Base-by-base conservation (phyloP, 2,329 filamentous ascomycete genomes). In the Claviceps africana region DNA sequence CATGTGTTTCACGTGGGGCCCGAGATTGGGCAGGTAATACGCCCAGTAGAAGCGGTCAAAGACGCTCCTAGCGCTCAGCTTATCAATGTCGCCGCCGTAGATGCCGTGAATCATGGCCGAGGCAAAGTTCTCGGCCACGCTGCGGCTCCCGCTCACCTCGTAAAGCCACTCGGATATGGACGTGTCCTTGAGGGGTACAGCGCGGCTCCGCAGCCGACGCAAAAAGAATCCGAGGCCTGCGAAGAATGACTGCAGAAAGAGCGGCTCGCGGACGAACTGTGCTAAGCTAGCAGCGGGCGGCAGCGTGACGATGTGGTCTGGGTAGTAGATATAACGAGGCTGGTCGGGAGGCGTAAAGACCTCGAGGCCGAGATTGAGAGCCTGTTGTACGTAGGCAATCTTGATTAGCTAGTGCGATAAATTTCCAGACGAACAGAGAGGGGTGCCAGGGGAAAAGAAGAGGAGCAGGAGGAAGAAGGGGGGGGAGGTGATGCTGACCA, bases 81-180 rank as follows among this genome's bases (percentile, higher is more conserved):
- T 77, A 64, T 86, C 81, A 47, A 95, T 80, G 67, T 96, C 86
- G 5, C 93, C 93, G 22, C 90, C 93, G 66, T 94, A 95, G 54
- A 97, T 88, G 43, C 93, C 93, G 66, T 97, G 93, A 51, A 88
- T 61, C 62, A 82, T 70, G 50, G 83, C 88, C 5, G 88, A 95
- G 7, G 81, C 68, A 19, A 95, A 51, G 60, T 94, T 90, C 58
- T 93, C 75, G 15, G 81, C 80, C 7, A 86, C 57, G 35, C 61
- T 53, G 40, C 56, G 51, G 56, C 62, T 63, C 40, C 61, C 59
- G 48, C 56, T 64, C 40, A 68, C 50, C 17, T 57, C 49, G 37
- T 64, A 58, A 43, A 71, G 58, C 64, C 67, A 71, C 17, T 70
- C 63, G 9, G 64, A 60, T 31, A 71, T 59, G 10, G 67, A 69